phyloP scores from a whole-genome alignment of 2,329 filamentous ascomycete species.

The Teratosphaeria zuluensis region DNA sequence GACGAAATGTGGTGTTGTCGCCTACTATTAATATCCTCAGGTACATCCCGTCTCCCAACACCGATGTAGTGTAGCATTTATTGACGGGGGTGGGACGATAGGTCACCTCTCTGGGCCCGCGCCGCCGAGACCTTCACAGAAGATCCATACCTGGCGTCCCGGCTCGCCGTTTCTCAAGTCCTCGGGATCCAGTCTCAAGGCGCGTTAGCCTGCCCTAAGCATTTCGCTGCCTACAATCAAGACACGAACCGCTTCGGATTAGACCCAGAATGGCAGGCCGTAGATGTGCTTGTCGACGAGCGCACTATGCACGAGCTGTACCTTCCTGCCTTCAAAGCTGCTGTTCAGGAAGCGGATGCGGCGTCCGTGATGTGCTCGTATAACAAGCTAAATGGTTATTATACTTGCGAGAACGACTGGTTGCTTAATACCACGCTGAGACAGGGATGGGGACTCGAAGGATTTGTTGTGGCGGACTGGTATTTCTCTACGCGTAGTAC shows the following conservation, averaged over 20 bases:
- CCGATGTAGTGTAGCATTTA: background rate
- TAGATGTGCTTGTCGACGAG: constrained; percentile 56
- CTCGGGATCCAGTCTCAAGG: constrained; percentile 61
- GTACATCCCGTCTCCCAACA: background rate
- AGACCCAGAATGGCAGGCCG: constrained; percentile 34
- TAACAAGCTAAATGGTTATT: constrained; percentile 63
- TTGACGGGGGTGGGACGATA: background rate
- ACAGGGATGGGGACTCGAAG: constrained; percentile 57
- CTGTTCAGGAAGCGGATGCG: constrained; percentile 58
- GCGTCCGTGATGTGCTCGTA: constrained; percentile 66
- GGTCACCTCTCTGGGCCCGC: constrained; percentile 71
- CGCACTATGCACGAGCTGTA: constrained; percentile 60
- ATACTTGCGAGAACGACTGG: constrained; percentile 55
- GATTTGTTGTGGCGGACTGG: constrained; percentile 62
- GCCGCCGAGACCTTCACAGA: constrained; percentile 85
- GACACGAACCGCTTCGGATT: constrained; percentile 49
- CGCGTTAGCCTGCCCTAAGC: constrained; percentile 70
- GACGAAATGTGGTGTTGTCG: background rate
- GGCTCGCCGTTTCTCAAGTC: constrained; percentile 54
- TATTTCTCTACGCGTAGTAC: constrained; percentile 59
- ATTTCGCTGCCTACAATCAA: constrained; percentile 65
- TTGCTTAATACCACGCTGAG: constrained; percentile 59
- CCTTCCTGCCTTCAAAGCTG: constrained; percentile 66
- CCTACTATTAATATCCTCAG: background rate
- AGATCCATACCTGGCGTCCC: constrained; percentile 67